Conservation (phyloP, 768 basidiomycete species). For the Royoungia palumana region DNA sequence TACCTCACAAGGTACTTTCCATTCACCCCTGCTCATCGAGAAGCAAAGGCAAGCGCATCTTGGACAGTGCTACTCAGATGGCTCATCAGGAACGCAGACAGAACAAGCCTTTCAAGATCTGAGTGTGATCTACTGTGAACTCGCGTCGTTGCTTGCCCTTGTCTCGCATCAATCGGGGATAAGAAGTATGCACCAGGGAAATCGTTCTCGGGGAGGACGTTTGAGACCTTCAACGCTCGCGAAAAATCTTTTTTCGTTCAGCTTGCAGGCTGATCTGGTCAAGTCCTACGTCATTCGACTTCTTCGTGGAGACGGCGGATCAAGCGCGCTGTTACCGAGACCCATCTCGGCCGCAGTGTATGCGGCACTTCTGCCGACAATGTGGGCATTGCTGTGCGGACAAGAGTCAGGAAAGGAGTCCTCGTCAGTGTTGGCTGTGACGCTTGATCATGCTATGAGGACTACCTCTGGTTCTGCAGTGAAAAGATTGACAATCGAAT, state of each 20-base stretch:
- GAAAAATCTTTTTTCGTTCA: slow-evolving; percentile 20
- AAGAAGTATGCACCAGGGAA: slow-evolving; percentile 4
- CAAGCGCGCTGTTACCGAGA: slow-evolving; percentile 43
- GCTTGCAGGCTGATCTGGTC: slow-evolving; percentile 49
- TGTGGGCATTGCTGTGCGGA: slow-evolving; percentile 67
- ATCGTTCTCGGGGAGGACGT: slow-evolving; percentile 8
- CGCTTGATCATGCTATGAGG: slow-evolving; percentile 63
- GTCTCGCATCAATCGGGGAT: slow-evolving; percentile 19
- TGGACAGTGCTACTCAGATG: not conserved
- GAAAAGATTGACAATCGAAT: slow-evolving; percentile 70
- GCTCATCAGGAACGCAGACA: slow-evolving; percentile 38
- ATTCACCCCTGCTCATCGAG: slow-evolving; percentile 52
- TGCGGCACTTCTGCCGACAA: slow-evolving; percentile 64
- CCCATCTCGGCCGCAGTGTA: slow-evolving; percentile 59
- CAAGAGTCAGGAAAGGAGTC: slow-evolving; percentile 14
- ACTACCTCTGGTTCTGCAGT: slow-evolving; percentile 56
- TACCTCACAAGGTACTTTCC: slow-evolving; percentile 88
- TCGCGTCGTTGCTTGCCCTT: slow-evolving; percentile 61
- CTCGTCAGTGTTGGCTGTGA: slow-evolving; percentile 44
- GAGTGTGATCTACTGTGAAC: slow-evolving; percentile 75
- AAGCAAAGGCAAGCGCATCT: slow-evolving; percentile 47
- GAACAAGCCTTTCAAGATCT: slow-evolving; percentile 68
- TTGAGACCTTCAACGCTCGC: slow-evolving; percentile 17
- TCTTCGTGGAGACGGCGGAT: slow-evolving; percentile 48
- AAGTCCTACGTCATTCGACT: slow-evolving; percentile 58